These are phyloP conservation scores for maize (Zea mays) DNA, from an alignment of 176 grass and related monocot species.

Conservation along the genomic window DNA sequence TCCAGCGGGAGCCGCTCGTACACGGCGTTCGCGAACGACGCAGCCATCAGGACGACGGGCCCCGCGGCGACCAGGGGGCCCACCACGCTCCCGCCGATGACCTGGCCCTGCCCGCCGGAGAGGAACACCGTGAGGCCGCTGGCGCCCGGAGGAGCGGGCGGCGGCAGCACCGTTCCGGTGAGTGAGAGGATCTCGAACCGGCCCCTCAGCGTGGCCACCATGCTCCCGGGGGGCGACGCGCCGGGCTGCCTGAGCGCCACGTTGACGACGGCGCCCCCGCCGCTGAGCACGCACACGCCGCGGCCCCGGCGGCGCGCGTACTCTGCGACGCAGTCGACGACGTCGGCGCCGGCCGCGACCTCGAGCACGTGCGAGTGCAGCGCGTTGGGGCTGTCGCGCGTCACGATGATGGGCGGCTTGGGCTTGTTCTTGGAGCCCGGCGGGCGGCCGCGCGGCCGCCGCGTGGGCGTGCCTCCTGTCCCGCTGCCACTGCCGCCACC, in stretches of 20 bases:
- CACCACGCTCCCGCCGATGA: constrained; percentile 87
- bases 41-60: constrained; percentile 87
- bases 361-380: constrained; percentile 94
- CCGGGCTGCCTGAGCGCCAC: constrained; percentile 82
- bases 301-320: constrained; percentile 82
- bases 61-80: constrained; percentile 72
- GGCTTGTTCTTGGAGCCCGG: constrained; percentile 91
- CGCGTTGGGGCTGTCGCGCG: constrained; percentile 90
- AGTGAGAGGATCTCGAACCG: constrained; percentile 94
- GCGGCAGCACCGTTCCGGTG: constrained; percentile 86
- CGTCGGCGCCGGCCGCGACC: constrained; percentile 67
- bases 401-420: constrained; percentile 91
- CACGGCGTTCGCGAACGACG: constrained; percentile 85
- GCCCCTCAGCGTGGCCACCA: constrained; percentile 81
- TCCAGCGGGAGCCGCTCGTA: constrained; percentile 89
- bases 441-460: constrained; percentile 82
- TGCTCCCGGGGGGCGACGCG: constrained; percentile 74
- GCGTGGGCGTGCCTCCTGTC: constrained; percentile 48
- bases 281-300: constrained; percentile 89
- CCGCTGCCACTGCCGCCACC: constrained; percentile 47
- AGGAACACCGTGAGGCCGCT: constrained; percentile 86
- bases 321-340: constrained; percentile 88
- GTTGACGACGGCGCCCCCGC: constrained; percentile 74
- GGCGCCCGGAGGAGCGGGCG: constrained; percentile 74
- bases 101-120: constrained; percentile 79